phyloP scores from a whole-genome alignment of 805 yeast genomes.

The Clavispora asparagi region DNA sequence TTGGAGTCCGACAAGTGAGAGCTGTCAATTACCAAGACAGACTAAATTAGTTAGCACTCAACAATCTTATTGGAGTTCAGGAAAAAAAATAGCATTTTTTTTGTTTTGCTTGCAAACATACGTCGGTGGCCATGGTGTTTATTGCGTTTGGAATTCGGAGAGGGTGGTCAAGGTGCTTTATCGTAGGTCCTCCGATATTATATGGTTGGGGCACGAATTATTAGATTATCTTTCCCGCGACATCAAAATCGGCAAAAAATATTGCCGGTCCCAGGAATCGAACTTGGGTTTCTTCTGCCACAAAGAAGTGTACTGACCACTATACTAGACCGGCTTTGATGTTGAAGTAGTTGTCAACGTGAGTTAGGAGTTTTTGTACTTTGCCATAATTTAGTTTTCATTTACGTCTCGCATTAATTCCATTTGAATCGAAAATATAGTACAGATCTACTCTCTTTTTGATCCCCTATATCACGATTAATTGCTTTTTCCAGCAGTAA shows the following conservation, averaged over 20 bases:
- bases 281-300: constrained; percentile 48
- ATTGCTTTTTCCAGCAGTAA: no score
- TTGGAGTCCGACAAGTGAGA: constrained; percentile 60
- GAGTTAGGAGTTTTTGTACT: neutral
- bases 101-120: neutral
- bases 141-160: neutral
- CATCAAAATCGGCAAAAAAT: constrained; percentile 9
- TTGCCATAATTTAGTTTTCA: no score
- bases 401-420: no score
- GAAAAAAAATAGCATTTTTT: neutral
- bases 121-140: neutral
- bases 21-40: constrained; percentile 52
- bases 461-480: no score
- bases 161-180: neutral
- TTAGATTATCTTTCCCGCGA: neutral
- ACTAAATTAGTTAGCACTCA: constrained; percentile 12
- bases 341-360: neutral
- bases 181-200: neutral
- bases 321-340: constrained; percentile 41
- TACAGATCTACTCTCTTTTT: no score
- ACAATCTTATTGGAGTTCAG: neutral
- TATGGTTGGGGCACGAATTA: neutral
- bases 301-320: constrained; percentile 47
- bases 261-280: constrained; percentile 49
- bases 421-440: no score